Percentiles rank a stretch among this genome's conserved stretches.
Conservation (phyloP, 2,329 filamentous ascomycete genomes). For the Pleoardoris graminearum region DNA sequence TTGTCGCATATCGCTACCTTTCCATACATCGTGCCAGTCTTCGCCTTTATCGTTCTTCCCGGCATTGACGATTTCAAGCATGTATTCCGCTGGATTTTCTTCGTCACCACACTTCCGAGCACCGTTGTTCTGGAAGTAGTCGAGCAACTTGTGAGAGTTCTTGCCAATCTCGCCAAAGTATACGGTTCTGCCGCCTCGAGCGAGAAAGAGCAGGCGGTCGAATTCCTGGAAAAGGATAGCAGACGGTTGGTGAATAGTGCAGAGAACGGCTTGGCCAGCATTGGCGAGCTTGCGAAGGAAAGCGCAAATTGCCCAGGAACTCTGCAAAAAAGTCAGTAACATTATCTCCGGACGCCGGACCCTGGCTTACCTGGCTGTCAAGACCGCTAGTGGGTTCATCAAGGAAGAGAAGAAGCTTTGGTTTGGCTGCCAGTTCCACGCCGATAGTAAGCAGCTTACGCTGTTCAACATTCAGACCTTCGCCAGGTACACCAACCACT, state of each 20-base stretch:
- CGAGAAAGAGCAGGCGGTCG: slow-evolving; percentile 75
- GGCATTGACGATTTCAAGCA: slow-evolving; percentile 58
- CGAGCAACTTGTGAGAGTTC: slow-evolving; percentile 65
- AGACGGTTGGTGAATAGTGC: slow-evolving; percentile 92
- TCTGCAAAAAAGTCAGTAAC: slow-evolving; percentile 15
- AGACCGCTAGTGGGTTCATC: slow-evolving; percentile 80
- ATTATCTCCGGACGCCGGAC: not conserved
- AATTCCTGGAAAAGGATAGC: slow-evolving; percentile 91
- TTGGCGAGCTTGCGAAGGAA: slow-evolving; percentile 85
- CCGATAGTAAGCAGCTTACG: slow-evolving; percentile 66
- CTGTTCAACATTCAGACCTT: slow-evolving; percentile 63
- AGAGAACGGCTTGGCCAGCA: slow-evolving; percentile 78
- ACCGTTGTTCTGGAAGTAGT: slow-evolving; percentile 74
- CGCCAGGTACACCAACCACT: slow-evolving; percentile 65
- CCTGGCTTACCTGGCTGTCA: slow-evolving; percentile 51
- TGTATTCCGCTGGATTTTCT: slow-evolving; percentile 78
- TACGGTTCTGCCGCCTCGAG: slow-evolving; percentile 73
- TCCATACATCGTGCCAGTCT: slow-evolving; percentile 51
- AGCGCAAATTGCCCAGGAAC: slow-evolving; percentile 66
- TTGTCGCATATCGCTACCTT: slow-evolving; percentile 23
- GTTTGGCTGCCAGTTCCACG: slow-evolving; percentile 48
- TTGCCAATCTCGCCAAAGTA: slow-evolving; percentile 80
- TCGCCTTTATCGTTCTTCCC: slow-evolving; percentile 28
- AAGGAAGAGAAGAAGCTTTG: slow-evolving; percentile 36
- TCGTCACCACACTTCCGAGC: slow-evolving; percentile 63